Base-by-base conservation (phyloP, 345 rosid species). In the Camelina neglecta region DNA sequence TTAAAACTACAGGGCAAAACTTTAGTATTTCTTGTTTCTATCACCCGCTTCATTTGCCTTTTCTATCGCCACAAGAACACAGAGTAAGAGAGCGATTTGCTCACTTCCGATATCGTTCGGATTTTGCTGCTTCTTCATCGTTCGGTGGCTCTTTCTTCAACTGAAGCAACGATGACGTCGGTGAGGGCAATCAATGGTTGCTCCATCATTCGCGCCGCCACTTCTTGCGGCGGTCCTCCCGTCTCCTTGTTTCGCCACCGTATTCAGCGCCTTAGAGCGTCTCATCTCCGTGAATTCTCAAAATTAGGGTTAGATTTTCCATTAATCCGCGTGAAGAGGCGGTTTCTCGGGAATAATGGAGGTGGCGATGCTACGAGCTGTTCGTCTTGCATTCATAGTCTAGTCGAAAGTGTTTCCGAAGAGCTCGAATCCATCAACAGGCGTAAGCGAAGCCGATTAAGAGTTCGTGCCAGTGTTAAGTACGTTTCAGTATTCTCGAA, bases 391-490 rank as follows among this genome's bases (percentile, higher is more conserved):
- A 78, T 73, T 61, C 84, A 85, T 61, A 89, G 91, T 72, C 81
- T 94, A 53, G 84, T 89, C 49, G 93, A 90, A 33, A 80, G 82
- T 72, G 88, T 86, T 81, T 68, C 85, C 78, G 87, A 88, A 67
- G 95, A 84, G 84, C 85, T 89, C 66, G 76, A 76, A 51, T 78
- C 86, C 57, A 61, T 69, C 59, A 83, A 69, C 71, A 73, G 66
- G 61, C 85, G 91, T 29, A 84, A 83, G 71, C 33, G 70, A 73
- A 73, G 53, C 65, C 74, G 81, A 54, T 20, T 59, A 49, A 64
- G 79, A 59, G 88, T 82, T 75, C 83, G 89, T 78, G 86, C 93
- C 71, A 85, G 86, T 55, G 83, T 88, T 58, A 91, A 87, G 97
- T 93, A 80, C 35, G 82, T 60, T 69, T 31, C 65, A 13, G 7